Percentiles rank a stretch among this genome's conserved stretches.
Conservation (phyloP, 345 rosid species). For the Balakata baccata region DNA sequence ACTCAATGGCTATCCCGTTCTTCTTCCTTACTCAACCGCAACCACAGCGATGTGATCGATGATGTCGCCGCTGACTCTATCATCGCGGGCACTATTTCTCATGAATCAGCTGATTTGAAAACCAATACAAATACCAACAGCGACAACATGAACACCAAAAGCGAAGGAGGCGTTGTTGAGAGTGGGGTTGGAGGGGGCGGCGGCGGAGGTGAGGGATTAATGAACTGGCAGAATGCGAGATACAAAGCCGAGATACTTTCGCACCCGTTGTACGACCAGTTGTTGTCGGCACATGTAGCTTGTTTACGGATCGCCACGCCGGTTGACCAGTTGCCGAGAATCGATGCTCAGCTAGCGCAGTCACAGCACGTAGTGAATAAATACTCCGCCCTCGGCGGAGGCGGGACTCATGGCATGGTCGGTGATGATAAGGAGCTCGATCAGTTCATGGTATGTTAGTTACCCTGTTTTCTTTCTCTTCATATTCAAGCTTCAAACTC, state of each 20-base stretch:
- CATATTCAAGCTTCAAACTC: neutral
- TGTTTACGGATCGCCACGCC: conserved; percentile 91
- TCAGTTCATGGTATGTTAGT: conserved; percentile 81
- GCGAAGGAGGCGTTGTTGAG: conserved; percentile 42
- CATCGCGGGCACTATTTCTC: conserved; percentile 38
- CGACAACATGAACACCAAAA: conserved; percentile 36
- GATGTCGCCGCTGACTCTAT: conserved; percentile 45
- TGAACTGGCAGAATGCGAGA: conserved; percentile 88
- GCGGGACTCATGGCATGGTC: conserved; percentile 46
- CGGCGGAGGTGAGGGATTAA: conserved; percentile 33
- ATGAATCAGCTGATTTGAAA: conserved; percentile 47
- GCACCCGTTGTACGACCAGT: conserved; percentile 90
- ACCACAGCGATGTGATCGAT: conserved; percentile 57
- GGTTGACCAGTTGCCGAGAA: conserved; percentile 90
- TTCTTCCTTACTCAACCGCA: conserved; percentile 47
- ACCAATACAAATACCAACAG: conserved; percentile 20
- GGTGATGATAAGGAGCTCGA: conserved; percentile 89
- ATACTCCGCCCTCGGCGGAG: conserved; percentile 66
- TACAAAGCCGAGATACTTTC: conserved; percentile 78
- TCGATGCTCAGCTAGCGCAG: conserved; percentile 95
- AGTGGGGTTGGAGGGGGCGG: conserved; percentile 21
- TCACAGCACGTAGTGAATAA: conserved; percentile 87
- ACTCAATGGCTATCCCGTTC: conserved; percentile 78
- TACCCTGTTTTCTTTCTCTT: neutral
- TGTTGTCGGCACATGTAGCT: conserved; percentile 85